Evolutionary conservation across 345 rosid genomes (phyloP).

Genomic region (Gynandropsis gynandra): DNA sequence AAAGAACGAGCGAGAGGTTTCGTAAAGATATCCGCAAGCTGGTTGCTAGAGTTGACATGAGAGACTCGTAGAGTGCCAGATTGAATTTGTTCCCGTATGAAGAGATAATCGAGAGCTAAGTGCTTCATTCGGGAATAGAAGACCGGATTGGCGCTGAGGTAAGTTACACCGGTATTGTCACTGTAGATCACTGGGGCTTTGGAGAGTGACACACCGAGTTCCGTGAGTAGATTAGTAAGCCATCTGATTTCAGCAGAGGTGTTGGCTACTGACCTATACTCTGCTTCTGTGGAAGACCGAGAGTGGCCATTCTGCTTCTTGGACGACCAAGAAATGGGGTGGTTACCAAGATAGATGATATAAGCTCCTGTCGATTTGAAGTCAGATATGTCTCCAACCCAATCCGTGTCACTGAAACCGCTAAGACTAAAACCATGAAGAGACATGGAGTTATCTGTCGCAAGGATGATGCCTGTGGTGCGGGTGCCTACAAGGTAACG

Average conservation of each 20-base stretch:
- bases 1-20: background rate
- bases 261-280: background rate
- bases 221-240: background rate
- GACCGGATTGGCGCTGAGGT: background rate
- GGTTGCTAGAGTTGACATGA: background rate
- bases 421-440: too few relatives aligned
- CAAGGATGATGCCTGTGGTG: background rate
- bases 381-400: background rate
- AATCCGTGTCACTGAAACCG: too few relatives aligned
- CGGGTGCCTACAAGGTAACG: background rate
- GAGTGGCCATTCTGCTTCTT: background rate
- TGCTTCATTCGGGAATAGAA: background rate
- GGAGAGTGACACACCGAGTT: background rate
- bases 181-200: too few relatives aligned
- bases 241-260: background rate
- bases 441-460: background rate
- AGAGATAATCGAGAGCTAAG: background rate
- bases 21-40: background rate
- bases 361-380: background rate
- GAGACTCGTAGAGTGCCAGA: background rate
- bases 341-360: background rate
- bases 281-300: background rate
- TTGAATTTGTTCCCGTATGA: background rate
- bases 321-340: background rate
- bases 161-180: too few relatives aligned